phyloP scores from a whole-genome alignment of 345 rosid genomes.

The Schrenkiella parvula region DNA sequence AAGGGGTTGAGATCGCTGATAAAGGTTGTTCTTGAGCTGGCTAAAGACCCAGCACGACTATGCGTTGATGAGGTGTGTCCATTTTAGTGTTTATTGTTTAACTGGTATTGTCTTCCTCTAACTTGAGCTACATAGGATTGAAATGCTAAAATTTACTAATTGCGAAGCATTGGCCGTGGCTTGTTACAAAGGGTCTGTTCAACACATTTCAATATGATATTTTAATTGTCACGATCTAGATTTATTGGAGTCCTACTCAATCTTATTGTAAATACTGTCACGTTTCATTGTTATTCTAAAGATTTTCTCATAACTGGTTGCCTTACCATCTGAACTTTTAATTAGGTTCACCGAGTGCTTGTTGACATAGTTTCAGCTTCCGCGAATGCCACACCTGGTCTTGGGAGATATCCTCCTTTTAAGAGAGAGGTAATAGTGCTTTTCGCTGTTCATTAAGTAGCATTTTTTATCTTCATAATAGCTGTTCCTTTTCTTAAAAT shows the following conservation, averaged over 20 bases:
- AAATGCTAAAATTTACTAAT: constrained; percentile 1
- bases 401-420: constrained; percentile 84
- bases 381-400: constrained; percentile 75
- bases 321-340: background rate
- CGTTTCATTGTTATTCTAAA: constrained; percentile 6
- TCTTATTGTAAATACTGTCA: background rate
- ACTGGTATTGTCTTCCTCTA: background rate
- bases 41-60: constrained; percentile 91
- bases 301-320: background rate
- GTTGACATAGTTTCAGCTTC: constrained; percentile 73
- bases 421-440: constrained; percentile 68
- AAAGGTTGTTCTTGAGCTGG: constrained; percentile 92
- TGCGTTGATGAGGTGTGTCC: constrained; percentile 92
- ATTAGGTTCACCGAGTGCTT: constrained; percentile 88
- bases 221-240: background rate
- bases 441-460: background rate
- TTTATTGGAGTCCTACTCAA: background rate
- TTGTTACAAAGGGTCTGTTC: constrained; percentile 12
- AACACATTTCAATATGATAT: background rate
- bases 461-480: background rate
- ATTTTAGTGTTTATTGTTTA: constrained; percentile 2
- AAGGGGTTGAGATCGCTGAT: constrained; percentile 96
- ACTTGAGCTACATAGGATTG: constrained; percentile 3
- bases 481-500: background rate
- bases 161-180: constrained; percentile 12